These are phyloP conservation scores for Endoconidiophora polonica DNA, from an alignment of 2,329 filamentous ascomycete genomes.

Conservation along the genomic window DNA sequence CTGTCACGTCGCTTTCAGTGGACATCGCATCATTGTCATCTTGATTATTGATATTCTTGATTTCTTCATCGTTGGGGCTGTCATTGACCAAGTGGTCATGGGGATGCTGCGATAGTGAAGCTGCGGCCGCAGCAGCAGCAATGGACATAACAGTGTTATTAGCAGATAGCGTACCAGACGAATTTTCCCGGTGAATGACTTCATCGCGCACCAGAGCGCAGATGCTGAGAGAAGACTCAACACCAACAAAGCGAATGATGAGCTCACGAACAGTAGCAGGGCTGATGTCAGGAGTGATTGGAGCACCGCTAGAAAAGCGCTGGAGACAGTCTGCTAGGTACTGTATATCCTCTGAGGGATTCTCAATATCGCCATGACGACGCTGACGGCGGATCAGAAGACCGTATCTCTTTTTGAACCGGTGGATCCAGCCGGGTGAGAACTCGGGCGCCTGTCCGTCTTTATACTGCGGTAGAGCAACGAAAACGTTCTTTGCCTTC, in stretches of 20 bases:
- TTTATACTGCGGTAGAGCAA: constrained; percentile 41
- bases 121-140: constrained; percentile 16
- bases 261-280: constrained; percentile 42
- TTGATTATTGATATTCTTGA: not conserved
- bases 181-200: constrained; percentile 25
- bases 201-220: constrained; percentile 44
- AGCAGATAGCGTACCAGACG: not conserved
- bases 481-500: constrained; percentile 43
- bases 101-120: not conserved
- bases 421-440: constrained; percentile 46
- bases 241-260: constrained; percentile 36
- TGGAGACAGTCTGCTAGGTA: constrained; percentile 45
- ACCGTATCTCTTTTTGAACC: constrained; percentile 47
- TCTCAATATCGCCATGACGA: constrained; percentile 31
- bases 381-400: constrained; percentile 40
- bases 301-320: constrained; percentile 32
- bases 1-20: no score
- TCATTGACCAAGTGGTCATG: not conserved
- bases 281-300: constrained; percentile 31
- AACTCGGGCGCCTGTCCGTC: constrained; percentile 44
- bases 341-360: constrained; percentile 37
- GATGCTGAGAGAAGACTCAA: constrained; percentile 35
- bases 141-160: constrained; percentile 4
- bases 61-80: not conserved
- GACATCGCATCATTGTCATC: not conserved